A percentile compares a stretch with the other conserved stretches of the same genome.
These are phyloP conservation scores for Lachnellula hyalina DNA, from an alignment of 2,329 filamentous ascomycete genomes.

Conservation along the genomic window DNA sequence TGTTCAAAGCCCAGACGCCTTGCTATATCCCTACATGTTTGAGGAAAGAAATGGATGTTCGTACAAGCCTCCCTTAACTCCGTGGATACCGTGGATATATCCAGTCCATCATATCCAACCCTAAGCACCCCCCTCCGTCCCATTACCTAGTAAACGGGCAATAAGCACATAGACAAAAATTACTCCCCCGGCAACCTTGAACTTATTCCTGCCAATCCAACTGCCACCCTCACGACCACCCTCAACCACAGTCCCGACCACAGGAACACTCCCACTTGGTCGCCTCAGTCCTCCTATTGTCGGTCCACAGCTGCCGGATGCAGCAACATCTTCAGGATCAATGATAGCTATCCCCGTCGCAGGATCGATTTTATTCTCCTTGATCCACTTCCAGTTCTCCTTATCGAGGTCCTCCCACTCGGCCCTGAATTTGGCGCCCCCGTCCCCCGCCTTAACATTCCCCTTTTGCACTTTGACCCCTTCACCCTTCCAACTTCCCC, in stretches of 20 bases:
- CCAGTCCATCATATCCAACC: too few relatives aligned
- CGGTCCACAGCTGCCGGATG: conserved; percentile 46
- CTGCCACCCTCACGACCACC: conserved; percentile 74
- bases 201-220: conserved; percentile 77
- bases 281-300: conserved; percentile 59
- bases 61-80: too few relatives aligned
- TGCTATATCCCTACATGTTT: too few relatives aligned
- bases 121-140: too few relatives aligned
- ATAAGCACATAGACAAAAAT: conserved; percentile 82
- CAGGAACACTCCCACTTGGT: conserved; percentile 49
- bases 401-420: conserved; percentile 88
- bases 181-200: conserved; percentile 62
- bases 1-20: too few relatives aligned
- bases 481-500: conserved; percentile 40
- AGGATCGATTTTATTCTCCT: conserved; percentile 71
- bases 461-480: conserved; percentile 50
- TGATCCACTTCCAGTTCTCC: conserved; percentile 92
- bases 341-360: conserved; percentile 64
- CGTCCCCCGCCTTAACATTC: conserved; percentile 86
- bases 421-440: conserved; percentile 79
- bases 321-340: conserved; percentile 38
- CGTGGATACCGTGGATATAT: too few relatives aligned
- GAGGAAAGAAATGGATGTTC: too few relatives aligned
- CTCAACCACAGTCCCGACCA: conserved; percentile 64
- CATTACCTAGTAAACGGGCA: conserved; percentile 56